Base-by-base conservation (phyloP, 768 basidiomycete species). In the Chalciporus piperatus region DNA sequence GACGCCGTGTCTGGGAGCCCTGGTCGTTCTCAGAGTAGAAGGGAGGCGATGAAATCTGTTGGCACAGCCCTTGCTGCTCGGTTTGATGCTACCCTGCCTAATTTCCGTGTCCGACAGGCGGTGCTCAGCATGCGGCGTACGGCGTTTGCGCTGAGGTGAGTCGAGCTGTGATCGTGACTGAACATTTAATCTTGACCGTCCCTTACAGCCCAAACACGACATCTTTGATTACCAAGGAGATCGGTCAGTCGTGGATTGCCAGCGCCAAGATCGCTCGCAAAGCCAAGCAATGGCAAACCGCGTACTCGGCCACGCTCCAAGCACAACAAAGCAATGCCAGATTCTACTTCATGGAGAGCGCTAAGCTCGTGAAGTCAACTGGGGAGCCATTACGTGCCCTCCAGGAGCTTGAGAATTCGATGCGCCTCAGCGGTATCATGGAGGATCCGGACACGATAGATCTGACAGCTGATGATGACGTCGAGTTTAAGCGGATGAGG, bases 251-350 rank as follows among this genome's bases (percentile, higher is more conserved):
- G 1, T 99, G 97, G 97, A 78, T 98, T 12, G 76, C 82, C 23
- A 98, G 88, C 53, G 88, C 95, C n/a, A 98, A 95, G 66, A 93
- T 94, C 50, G 97, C 97, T 30, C 77, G 97, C 30, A 99, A 98
- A 65, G 90, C 94, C 3, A 89, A 92, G 0, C 94, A 98, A 65
- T 86, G 83, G 76, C 96, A 98, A 72, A 98, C 96, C 0, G 93
- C 97, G 2, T 99, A 98, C 66, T 97, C 91, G 62, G 94, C 97
- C 6, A 83, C 89, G 56, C 77, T 99, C 0, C 97, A 99, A 70
- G 92, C 94, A 0, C 81, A 85, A 50, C 85, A 91, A 61, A 76
- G 75, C 56, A 76, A 82, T 19, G 79, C 84, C 1, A 78, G 79
- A 0, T 93, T 87, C 63, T 81, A 86, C 16, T 97, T 95, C 70